A percentile compares a stretch with the other conserved stretches of the same genome.
These are phyloP conservation scores for Eimeria sp. DNA, from an alignment of 169 alveolate genomes.

Conservation along the genomic window DNA sequence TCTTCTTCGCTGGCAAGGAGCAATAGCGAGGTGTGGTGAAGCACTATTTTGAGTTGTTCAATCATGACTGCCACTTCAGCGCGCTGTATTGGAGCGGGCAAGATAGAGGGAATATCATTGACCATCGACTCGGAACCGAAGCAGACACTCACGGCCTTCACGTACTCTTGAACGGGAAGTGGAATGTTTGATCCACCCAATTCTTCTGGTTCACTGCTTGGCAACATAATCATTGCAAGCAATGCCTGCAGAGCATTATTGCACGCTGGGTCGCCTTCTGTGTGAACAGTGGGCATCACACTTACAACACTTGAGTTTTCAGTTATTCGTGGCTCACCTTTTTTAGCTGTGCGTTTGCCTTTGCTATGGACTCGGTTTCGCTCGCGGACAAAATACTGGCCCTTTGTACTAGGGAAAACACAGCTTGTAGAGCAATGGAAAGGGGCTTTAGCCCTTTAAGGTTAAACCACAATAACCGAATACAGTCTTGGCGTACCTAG, in stretches of 20 bases:
- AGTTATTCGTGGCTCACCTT: conserved; percentile 15
- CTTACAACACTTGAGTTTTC: neutral
- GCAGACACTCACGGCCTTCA: conserved; percentile 58
- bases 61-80: conserved; percentile 80
- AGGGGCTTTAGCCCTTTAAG: conserved; percentile 61
- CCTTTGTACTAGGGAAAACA: conserved; percentile 41
- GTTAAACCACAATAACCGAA: conserved; percentile 74
- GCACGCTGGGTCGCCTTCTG: neutral
- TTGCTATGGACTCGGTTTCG: conserved; percentile 2
- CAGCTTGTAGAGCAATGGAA: conserved; percentile 34
- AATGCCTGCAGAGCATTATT: conserved; percentile 23
- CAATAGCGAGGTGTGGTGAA: conserved; percentile 67
- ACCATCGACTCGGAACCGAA: conserved; percentile 48
- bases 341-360: conserved; percentile 51
- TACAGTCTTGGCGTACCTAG: conserved; percentile 53
- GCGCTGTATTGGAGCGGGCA: conserved; percentile 74
- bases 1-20: conserved; percentile 70
- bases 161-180: conserved; percentile 45
- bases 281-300: neutral
- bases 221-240: conserved; percentile 63
- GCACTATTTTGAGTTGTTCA: conserved; percentile 47
- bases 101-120: conserved; percentile 60
- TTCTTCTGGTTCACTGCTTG: conserved; percentile 63
- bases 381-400: conserved; percentile 40
- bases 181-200: conserved; percentile 65